phyloP scores from a whole-genome alignment of 495 filamentous ascomycete species.

The Choiromyces venosus region DNA sequence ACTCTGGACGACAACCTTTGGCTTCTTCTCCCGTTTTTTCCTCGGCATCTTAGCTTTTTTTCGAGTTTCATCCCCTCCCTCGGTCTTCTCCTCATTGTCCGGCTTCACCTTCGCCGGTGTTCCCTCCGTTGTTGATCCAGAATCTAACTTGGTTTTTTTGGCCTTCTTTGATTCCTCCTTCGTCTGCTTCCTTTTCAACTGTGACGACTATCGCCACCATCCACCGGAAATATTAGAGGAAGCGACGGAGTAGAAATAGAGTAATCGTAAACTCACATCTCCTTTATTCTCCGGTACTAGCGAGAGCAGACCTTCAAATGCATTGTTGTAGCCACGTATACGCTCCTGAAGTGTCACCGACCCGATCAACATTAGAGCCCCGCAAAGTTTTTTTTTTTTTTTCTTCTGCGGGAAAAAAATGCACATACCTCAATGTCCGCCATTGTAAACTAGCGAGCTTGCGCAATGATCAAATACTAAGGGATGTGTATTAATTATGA shows the following conservation, averaged over 20 bases:
- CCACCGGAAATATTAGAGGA: neutral
- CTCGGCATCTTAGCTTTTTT: conserved; percentile 47
- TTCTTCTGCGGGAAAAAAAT: neutral
- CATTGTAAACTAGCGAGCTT: conserved; percentile 8
- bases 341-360: conserved; percentile 58
- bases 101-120: conserved; percentile 46
- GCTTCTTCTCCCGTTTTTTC: conserved; percentile 48
- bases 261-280: conserved; percentile 50
- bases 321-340: conserved; percentile 72
- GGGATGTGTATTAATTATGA: neutral
- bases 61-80: conserved; percentile 43
- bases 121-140: conserved; percentile 40
- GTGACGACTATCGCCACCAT: neutral
- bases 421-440: conserved; percentile 36
- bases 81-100: conserved; percentile 31
- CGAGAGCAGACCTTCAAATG: conserved; percentile 86
- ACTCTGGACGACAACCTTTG: conserved; percentile 35
- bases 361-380: neutral
- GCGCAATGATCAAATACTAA: neutral
- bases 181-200: conserved; percentile 46
- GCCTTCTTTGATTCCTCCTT: conserved; percentile 49
- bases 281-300: conserved; percentile 91
- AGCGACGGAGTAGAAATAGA: neutral
- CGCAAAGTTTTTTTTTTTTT: neutral
- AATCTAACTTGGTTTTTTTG: conserved; percentile 50